Base-by-base conservation (phyloP, 169 alveolate species). In the Plasmodium coatneyi region DNA sequence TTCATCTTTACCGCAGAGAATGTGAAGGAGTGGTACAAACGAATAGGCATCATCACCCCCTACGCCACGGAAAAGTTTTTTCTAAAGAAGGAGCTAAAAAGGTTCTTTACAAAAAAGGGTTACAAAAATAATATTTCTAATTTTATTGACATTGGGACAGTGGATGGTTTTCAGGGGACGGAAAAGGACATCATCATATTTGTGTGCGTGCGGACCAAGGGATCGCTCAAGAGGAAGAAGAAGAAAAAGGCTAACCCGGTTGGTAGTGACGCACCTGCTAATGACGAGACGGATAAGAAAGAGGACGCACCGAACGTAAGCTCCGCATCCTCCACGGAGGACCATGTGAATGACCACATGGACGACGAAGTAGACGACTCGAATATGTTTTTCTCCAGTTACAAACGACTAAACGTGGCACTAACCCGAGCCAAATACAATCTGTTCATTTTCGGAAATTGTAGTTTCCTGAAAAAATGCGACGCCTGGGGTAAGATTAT, bases 131-230 rank as follows among this genome's bases (percentile, higher is more conserved):
- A 91, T 66, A 72, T 89, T 79, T 89, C 94, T 3, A 92, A 70
- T 54, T 80, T 81, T 74, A 97, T 98, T 5, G 99, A 99, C 93
- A 98, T 99, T 3, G 97, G 98, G 83, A 98, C 99, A 0, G 99
- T 99, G 3, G 99, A 99, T 95, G 99, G 99, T 5, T 99, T 98
- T 95, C 99, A 99, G 96, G 99, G 99, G 0, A 97, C 99, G 94
- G 99, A 99, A 96, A 98, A 98, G 87, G 99, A 98, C 89, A 96
- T 98, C 14, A 98, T 99, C 28, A 97, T 99, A 9, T 98, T 99
- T 95, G 98, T 99, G 97, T 82, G 97, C 22, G 98, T 96, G 25
- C 82, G 98, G 39, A 96, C 98, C 5, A 92, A 82, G 95, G 99
- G 96, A 52, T 10, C 10, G 28, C 34, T 89, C 9, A 89, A 66